Percentiles rank a stretch among this genome's conserved stretches.
Evolutionary conservation across 2,329 filamentous ascomycete genomes (phyloP).

Genomic region (Ascochyta koolunga): DNA sequence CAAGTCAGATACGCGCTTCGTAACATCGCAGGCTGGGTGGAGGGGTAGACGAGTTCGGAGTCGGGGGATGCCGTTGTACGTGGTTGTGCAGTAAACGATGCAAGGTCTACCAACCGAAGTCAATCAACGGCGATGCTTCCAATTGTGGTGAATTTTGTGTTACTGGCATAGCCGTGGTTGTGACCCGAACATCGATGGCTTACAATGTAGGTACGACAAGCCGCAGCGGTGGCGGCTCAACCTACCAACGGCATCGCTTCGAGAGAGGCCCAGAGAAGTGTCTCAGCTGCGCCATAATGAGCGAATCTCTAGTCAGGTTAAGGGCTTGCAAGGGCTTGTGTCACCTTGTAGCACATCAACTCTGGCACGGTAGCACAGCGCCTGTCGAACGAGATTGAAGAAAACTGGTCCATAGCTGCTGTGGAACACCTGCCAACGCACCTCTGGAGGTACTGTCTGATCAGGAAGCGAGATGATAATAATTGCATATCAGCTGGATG

Average conservation of each 20-base stretch:
- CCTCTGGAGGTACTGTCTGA: constrained; percentile 3
- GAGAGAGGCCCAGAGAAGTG: neutral
- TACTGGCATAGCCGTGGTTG: constrained; percentile 3
- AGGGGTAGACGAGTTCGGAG: constrained; percentile 19
- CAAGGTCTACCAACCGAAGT: constrained; percentile 22
- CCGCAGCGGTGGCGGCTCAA: neutral
- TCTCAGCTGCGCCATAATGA: constrained; percentile 10
- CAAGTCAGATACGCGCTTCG: constrained; percentile 18
- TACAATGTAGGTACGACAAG: constrained; percentile 1
- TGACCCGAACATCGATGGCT: neutral
- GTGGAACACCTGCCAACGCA: constrained; percentile 39
- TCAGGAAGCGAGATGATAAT: constrained; percentile 2
- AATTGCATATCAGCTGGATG: neutral
- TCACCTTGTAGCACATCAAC: constrained; percentile 25
- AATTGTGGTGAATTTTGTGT: constrained; percentile 17
- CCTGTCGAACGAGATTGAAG: constrained; percentile 24
- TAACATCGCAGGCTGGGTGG: constrained; percentile 20
- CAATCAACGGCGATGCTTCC: constrained; percentile 19
- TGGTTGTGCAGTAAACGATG: constrained; percentile 28
- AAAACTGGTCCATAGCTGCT: constrained; percentile 2
- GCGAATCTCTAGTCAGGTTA: neutral
- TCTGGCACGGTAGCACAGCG: constrained; percentile 26
- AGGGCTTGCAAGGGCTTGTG: constrained; percentile 6
- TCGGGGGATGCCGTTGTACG: constrained; percentile 21
- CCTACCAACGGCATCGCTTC: constrained; percentile 5